Evolutionary conservation across 2,329 filamentous ascomycete genomes (phyloP).

Genomic region (Pseudocercospora crystallina): DNA sequence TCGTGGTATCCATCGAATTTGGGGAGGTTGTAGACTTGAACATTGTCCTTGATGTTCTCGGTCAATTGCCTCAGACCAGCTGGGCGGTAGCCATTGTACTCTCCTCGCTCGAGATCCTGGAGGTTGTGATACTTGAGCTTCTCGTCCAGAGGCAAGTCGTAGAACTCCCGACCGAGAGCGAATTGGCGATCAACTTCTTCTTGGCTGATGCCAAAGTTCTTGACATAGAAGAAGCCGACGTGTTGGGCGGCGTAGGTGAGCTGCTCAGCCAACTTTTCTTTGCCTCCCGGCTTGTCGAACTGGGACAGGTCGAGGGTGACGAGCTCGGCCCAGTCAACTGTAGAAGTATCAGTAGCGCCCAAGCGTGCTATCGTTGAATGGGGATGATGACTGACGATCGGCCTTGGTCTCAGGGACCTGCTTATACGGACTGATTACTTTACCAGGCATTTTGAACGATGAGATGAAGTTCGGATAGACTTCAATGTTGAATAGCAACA

Average conservation of each 20-base stretch:
- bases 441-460: conserved; percentile 17
- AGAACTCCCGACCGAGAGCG: conserved; percentile 59
- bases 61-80: conserved; percentile 22
- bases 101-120: conserved; percentile 23
- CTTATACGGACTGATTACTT: conserved; percentile 29
- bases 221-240: conserved; percentile 63
- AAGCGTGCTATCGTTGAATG: background rate
- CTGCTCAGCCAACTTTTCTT: conserved; percentile 53
- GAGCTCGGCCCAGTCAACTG: conserved; percentile 53
- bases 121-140: conserved; percentile 54
- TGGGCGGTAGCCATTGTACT: conserved; percentile 29
- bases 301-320: conserved; percentile 57
- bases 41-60: conserved; percentile 46
- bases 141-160: conserved; percentile 56
- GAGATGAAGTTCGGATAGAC: background rate
- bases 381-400: conserved; percentile 18
- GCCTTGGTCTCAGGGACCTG: conserved; percentile 35
- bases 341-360: background rate
- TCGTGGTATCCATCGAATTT: conserved; percentile 44
- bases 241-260: conserved; percentile 48
- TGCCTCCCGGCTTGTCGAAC: conserved; percentile 55
- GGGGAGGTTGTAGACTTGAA: conserved; percentile 61
- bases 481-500: background rate
- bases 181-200: conserved; percentile 62
- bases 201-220: conserved; percentile 60